Evolutionary conservation across 192 early-diverging fungal genomes (phyloP), one percentile per base, ranked within the genome.

Genomic region (Powellomyces hirtus): DNA sequence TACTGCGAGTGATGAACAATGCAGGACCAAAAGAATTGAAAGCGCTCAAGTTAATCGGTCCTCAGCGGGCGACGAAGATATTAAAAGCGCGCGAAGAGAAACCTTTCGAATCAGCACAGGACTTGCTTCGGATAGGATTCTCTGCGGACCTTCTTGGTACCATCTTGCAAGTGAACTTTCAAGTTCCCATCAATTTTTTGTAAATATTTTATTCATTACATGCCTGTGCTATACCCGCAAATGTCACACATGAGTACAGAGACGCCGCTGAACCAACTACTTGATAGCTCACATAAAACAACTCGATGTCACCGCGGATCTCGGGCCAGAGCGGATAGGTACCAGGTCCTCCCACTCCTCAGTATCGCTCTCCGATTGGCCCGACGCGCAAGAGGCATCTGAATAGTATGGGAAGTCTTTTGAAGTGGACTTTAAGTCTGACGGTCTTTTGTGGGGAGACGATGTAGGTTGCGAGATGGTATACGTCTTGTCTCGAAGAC

Each of bases 1-100:
- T 70, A n/a, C 22, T 70, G 1, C 3, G 0, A n/a, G 44, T 45
- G n/a, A 70, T 70, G 68, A 70, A 70, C 60, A 58, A n/a, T 0
- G 68, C 34, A 24, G n/a, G 14, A 10, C 7, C 38, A 22, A 37
- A 49, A 11, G 45, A 70, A 20, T 36, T 70, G 46, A 18, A 52
- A 26, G 31, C 18, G 35, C 34, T 70, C 18, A 70, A 70, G 49
- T 36, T 70, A 22, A 51, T 70, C n/a, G 68, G 68, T 0, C 45
- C 58, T 30, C 33, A 52, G n/a, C 44, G 68, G 7, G 68, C 68
- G 27, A 49, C 24, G 1, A 70, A 63, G 60, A 70, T 70, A 30
- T 33, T 70, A 30, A 45, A 61, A 34, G 68, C 68, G 13, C 22
- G 68, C 4, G 60, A 62, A 33, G 37, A 50, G 0, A 38, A 18